Conservation (phyloP, 441 rosid species). For the Pelargonium cotyledonis region DNA sequence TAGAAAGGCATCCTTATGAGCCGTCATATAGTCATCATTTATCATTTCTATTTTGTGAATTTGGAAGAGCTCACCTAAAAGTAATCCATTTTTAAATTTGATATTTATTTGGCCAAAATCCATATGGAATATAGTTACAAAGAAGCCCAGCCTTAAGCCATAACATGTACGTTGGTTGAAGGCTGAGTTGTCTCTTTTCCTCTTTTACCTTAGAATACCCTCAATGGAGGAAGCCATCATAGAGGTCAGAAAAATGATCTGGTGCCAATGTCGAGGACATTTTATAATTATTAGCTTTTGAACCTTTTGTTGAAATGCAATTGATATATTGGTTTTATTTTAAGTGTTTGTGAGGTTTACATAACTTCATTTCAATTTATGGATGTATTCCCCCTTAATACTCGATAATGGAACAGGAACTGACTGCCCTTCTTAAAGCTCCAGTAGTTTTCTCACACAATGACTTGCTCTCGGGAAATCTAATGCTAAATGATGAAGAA, state of each 20-base stretch:
- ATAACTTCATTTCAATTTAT: slow-evolving; percentile 18
- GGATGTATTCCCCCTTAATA: slow-evolving; percentile 23
- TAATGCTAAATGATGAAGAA: slow-evolving; percentile 82
- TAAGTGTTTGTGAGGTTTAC: slow-evolving; percentile 5
- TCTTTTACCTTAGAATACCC: not conserved
- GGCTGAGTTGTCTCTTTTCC: not conserved
- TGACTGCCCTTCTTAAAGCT: slow-evolving; percentile 61
- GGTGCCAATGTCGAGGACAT: slow-evolving; percentile 12
- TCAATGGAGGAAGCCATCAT: not conserved
- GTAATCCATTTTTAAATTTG: not conserved
- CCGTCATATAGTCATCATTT: too few relatives aligned
- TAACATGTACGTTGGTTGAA: not conserved
- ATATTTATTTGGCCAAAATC: not conserved
- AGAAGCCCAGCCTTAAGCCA: not conserved
- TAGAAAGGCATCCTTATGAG: not conserved
- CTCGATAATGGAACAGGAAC: slow-evolving; percentile 53
- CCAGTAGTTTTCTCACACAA: slow-evolving; percentile 91
- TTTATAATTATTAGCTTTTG: slow-evolving; percentile 4
- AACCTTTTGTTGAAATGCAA: not conserved
- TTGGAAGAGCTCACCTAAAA: not conserved
- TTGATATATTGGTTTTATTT: slow-evolving; percentile 17
- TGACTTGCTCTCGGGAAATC: slow-evolving; percentile 90
- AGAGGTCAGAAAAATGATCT: slow-evolving; percentile 1
- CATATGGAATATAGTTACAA: not conserved
- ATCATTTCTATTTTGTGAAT: not conserved